Percentiles rank a stretch among this genome's conserved stretches.
Evolutionary conservation across 2,329 filamentous ascomycete species (phyloP).

Genomic region (Xylariaceae sp.): DNA sequence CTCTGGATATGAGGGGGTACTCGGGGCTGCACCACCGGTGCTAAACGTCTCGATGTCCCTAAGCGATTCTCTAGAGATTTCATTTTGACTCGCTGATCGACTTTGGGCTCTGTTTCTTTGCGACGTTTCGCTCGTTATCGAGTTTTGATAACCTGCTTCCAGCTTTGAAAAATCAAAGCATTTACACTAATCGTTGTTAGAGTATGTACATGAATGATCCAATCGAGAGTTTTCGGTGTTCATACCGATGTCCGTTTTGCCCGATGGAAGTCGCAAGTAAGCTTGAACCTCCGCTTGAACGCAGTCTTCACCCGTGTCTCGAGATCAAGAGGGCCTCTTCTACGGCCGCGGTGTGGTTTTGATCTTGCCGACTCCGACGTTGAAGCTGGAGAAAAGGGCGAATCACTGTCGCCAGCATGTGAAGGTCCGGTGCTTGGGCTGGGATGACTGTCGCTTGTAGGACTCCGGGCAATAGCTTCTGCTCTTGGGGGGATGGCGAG

Average conservation of each 20-base stretch:
- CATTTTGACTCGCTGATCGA: constrained; percentile 10
- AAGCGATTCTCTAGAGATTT: constrained; percentile 1
- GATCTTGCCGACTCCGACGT: constrained; percentile 7
- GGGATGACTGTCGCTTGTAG: constrained; percentile 19
- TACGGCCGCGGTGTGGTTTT: constrained; percentile 27
- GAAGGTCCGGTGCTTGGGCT: constrained; percentile 24
- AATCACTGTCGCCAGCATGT: constrained; percentile 17
- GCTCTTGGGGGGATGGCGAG: constrained; percentile 18
- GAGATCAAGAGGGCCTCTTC: constrained; percentile 25
- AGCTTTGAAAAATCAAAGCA: constrained; percentile 31
- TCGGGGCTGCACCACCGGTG: constrained; percentile 21
- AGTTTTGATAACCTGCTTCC: constrained; percentile 24
- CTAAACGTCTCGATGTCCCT: constrained; percentile 25
- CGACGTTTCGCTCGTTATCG: constrained; percentile 1
- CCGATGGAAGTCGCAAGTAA: constrained; percentile 27
- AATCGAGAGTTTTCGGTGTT: neutral
- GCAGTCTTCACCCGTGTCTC: constrained; percentile 27
- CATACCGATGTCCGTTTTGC: constrained; percentile 29
- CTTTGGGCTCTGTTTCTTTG: constrained; percentile 1
- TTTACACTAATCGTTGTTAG: constrained; percentile 28
- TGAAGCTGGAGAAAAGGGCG: constrained; percentile 13
- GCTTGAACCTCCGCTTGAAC: constrained; percentile 30
- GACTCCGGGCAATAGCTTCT: constrained; percentile 21
- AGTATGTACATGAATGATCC: neutral
- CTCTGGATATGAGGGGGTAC: constrained; percentile 16